Evolutionary conservation across 495 filamentous ascomycete species (phyloP).

Genomic region (Hypoxylon intermedium): DNA sequence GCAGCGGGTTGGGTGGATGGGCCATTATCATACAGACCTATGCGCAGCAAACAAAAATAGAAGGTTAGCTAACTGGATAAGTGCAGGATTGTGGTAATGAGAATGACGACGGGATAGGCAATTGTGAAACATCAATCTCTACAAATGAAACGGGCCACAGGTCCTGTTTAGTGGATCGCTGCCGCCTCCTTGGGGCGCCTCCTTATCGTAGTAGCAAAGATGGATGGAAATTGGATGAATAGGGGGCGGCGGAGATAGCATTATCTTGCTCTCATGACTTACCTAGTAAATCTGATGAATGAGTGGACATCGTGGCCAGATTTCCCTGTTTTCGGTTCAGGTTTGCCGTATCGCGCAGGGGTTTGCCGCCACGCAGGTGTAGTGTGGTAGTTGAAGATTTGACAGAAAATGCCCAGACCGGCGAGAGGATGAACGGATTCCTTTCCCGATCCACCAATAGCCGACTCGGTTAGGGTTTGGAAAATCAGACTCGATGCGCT

Average conservation of each 20-base stretch:
- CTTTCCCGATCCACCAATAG: conserved; percentile 19
- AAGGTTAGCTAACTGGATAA: conserved; percentile 48
- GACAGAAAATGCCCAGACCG: conserved; percentile 16
- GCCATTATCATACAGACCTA: conserved; percentile 46
- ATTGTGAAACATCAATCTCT: conserved; percentile 59
- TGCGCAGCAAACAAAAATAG: conserved; percentile 35
- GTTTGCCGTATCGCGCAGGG: conserved; percentile 33
- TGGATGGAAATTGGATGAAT: conserved; percentile 22
- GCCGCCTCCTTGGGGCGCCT: conserved; percentile 9
- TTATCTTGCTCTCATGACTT: conserved; percentile 25
- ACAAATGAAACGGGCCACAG: conserved; percentile 58
- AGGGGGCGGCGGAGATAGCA: conserved; percentile 27
- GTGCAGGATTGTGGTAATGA: conserved; percentile 46
- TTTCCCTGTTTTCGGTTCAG: conserved; percentile 22
- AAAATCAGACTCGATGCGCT: conserved; percentile 22
- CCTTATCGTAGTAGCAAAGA: conserved; percentile 22
- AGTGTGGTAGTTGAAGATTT: conserved; percentile 8
- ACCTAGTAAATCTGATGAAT: conserved; percentile 36
- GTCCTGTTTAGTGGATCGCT: conserved; percentile 46
- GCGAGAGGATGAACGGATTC: neutral
- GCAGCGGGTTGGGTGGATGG: conserved; percentile 47
- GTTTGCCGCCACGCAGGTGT: conserved; percentile 10
- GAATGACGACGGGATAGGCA: conserved; percentile 55
- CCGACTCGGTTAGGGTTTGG: conserved; percentile 13
- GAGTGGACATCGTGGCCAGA: conserved; percentile 28